phyloP scores from a whole-genome alignment of 257 asterid genomes.

The Solanum chilense region DNA sequence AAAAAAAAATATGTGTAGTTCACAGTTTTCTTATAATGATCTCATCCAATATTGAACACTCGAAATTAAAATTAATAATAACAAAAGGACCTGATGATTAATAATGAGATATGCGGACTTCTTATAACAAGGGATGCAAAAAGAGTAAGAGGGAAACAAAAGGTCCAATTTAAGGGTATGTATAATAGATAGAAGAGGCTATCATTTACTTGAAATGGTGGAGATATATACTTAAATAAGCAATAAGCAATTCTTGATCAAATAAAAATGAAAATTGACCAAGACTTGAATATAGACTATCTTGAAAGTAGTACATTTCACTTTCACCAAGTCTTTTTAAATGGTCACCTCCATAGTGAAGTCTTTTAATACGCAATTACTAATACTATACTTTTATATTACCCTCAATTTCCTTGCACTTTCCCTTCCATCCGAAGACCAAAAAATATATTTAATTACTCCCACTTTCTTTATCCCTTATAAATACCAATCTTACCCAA shows the following conservation, averaged over 20 bases:
- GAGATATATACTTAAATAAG: background rate
- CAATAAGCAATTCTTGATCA: background rate
- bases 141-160: background rate
- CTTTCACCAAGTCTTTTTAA: background rate
- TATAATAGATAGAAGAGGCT: background rate
- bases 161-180: background rate
- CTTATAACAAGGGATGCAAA: background rate
- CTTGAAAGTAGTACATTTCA: background rate
- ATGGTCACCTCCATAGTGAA: background rate
- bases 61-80: too few species aligned
- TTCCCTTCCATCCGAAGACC: background rate
- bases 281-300: background rate
- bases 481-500: background rate
- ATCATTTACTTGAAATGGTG: background rate
- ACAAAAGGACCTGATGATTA: background rate
- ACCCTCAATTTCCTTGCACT: background rate
- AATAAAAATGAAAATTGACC: background rate
- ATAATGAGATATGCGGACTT: background rate
- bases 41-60: too few species aligned
- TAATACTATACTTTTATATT: background rate
- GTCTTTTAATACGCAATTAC: background rate
- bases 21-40: too few species aligned
- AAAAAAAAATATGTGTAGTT: too few species aligned
- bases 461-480: background rate
- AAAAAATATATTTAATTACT: background rate